phyloP scores from a whole-genome alignment of 495 filamentous ascomycete species.

The Penicillium silybi region DNA sequence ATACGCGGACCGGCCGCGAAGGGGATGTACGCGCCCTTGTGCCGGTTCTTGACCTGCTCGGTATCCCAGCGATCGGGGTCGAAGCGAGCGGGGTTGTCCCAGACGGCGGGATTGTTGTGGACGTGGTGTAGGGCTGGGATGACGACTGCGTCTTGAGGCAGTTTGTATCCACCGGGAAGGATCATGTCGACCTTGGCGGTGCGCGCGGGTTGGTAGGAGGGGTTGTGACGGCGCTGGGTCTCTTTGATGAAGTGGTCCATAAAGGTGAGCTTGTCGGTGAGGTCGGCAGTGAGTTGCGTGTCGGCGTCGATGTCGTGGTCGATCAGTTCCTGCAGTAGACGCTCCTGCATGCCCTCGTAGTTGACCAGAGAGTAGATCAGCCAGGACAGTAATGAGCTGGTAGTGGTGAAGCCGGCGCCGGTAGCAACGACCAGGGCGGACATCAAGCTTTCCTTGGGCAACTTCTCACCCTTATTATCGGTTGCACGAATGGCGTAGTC shows the following conservation, averaged over 20 bases:
- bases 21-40: constrained; percentile 44
- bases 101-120: constrained; percentile 47
- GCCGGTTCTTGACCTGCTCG: constrained; percentile 41
- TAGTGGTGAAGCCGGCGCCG: constrained; percentile 25
- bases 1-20: constrained; percentile 47
- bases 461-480: constrained; percentile 48
- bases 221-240: constrained; percentile 51
- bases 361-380: constrained; percentile 44
- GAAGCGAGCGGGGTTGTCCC: constrained; percentile 49
- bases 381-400: constrained; percentile 40
- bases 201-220: constrained; percentile 51
- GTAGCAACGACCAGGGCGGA: constrained; percentile 23
- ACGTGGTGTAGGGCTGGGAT: constrained; percentile 46
- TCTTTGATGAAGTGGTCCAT: constrained; percentile 55
- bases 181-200: constrained; percentile 47
- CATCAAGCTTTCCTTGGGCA: constrained; percentile 35
- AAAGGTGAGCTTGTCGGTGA: constrained; percentile 32
- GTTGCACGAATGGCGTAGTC: constrained; percentile 43
- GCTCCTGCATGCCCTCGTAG: constrained; percentile 49
- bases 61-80: constrained; percentile 53
- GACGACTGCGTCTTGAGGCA: constrained; percentile 41
- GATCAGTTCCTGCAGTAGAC: constrained; percentile 50
- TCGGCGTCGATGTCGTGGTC: constrained; percentile 40
- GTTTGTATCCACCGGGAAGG: constrained; percentile 50
- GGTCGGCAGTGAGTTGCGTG: constrained; percentile 25